phyloP scores from a whole-genome alignment of 2,329 filamentous ascomycete species.

The Neofusicoccum umdonicola region DNA sequence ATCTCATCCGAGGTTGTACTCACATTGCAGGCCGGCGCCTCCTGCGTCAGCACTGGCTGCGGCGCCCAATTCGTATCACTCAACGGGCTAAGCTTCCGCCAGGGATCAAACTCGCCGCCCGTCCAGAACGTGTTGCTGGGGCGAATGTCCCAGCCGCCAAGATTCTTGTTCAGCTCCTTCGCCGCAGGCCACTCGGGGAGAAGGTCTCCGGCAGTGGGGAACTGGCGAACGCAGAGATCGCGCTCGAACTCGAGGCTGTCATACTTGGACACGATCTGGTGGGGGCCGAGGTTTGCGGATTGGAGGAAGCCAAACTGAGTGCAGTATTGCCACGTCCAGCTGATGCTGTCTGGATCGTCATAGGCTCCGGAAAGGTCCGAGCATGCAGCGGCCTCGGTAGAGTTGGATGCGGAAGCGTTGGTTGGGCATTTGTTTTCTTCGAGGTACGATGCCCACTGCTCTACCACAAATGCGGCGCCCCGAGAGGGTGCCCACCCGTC shows the following conservation, averaged over 20 bases:
- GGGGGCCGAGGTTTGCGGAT: constrained; percentile 48
- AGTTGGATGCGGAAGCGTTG: constrained; percentile 24
- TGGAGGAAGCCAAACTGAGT: constrained; percentile 54
- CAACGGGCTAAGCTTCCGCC: constrained; percentile 48
- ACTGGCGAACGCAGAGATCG: constrained; percentile 49
- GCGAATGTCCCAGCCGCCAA: constrained; percentile 52
- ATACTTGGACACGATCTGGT: constrained; percentile 49
- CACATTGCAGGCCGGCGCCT: constrained; percentile 45
- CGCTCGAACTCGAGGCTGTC: constrained; percentile 46
- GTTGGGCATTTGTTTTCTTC: neutral
- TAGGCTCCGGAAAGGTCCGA: neutral
- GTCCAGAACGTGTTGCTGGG: constrained; percentile 53
- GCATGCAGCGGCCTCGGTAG: neutral
- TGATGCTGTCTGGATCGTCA: constrained; percentile 27
- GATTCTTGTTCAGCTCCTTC: constrained; percentile 41
- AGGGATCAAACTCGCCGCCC: constrained; percentile 52
- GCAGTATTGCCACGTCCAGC: constrained; percentile 54
- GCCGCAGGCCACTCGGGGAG: constrained; percentile 43
- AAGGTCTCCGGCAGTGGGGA: constrained; percentile 42
- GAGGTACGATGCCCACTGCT: constrained; percentile 35
- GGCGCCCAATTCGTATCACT: constrained; percentile 43
- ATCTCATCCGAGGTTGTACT: constrained; percentile 36
- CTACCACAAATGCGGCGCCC: constrained; percentile 41
- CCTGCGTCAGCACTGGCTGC: constrained; percentile 36
- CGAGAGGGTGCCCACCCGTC: constrained; percentile 42